Evolutionary conservation across 2,329 filamentous ascomycete species (phyloP).

Genomic region (Pseudopithomyces chartarum): DNA sequence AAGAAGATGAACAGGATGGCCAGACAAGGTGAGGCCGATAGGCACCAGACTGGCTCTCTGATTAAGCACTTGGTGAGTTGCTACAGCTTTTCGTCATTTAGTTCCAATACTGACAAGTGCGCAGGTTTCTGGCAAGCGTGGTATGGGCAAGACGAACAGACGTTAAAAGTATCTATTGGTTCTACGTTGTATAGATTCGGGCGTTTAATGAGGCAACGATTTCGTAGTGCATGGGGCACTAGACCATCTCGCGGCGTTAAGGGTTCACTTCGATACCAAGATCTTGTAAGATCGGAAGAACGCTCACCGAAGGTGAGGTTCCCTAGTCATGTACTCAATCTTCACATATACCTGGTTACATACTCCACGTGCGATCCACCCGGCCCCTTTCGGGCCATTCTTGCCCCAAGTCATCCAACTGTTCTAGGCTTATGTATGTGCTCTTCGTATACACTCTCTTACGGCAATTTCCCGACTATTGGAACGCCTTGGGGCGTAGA

Average conservation of each 20-base stretch:
- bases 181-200: not conserved
- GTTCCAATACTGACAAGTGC: conserved; percentile 17
- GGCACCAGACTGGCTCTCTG: conserved; percentile 80
- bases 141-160: conserved; percentile 84
- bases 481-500: not conserved
- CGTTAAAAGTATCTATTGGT: conserved; percentile 25
- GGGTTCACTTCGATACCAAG: conserved; percentile 8
- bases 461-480: not conserved
- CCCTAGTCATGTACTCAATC: too few species aligned
- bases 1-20: conserved; percentile 99
- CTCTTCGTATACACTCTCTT: too few species aligned
- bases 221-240: conserved; percentile 5
- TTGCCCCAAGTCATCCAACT: not conserved
- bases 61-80: conserved; percentile 86
- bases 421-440: not conserved
- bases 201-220: conserved; percentile 8
- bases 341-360: not conserved
- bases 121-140: conserved; percentile 86
- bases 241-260: conserved; percentile 8
- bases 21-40: conserved; percentile 93
- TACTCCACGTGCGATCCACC: not conserved
- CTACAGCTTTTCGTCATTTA: conserved; percentile 3
- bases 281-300: conserved; percentile 1
- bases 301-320: not conserved
- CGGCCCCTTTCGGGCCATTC: not conserved